These are phyloP conservation scores for Apium graveolens DNA, from an alignment of 129 eudicot species.

Conservation along the genomic window DNA sequence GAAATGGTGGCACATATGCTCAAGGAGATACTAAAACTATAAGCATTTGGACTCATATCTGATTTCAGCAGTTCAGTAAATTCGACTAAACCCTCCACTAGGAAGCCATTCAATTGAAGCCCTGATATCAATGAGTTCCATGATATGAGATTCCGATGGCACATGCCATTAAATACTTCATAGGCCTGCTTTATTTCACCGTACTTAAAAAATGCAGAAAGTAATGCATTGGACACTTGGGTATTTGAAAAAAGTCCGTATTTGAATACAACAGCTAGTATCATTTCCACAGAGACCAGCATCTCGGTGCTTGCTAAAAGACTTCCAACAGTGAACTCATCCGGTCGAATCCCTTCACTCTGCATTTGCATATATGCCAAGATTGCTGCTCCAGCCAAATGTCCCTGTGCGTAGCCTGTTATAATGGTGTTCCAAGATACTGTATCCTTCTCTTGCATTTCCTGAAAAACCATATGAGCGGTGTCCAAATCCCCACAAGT, in stretches of 20 bases:
- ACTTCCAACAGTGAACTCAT: slow-evolving; percentile 79
- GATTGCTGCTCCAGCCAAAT: slow-evolving; percentile 28
- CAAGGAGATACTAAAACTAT: slow-evolving; percentile 57
- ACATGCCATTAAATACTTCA: slow-evolving; percentile 28
- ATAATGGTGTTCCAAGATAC: slow-evolving; percentile 80
- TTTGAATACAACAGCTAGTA: slow-evolving; percentile 46
- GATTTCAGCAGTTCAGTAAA: slow-evolving; percentile 38
- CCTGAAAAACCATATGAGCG: slow-evolving; percentile 31
- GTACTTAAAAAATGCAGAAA: slow-evolving; percentile 51
- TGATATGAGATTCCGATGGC: slow-evolving; percentile 48
- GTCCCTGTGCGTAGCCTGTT: slow-evolving; percentile 49
- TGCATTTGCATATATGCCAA: slow-evolving; percentile 54
- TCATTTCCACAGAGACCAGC: slow-evolving; percentile 30
- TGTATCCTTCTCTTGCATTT: slow-evolving; percentile 45
- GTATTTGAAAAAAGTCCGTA: slow-evolving; percentile 39
- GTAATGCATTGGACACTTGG: slow-evolving; percentile 69
- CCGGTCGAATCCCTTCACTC: slow-evolving; percentile 50
- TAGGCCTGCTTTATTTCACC: slow-evolving; percentile 42
- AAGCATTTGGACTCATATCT: slow-evolving; percentile 44
- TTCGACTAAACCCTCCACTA: slow-evolving; percentile 30
- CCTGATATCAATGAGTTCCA: slow-evolving; percentile 81
- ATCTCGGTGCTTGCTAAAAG: slow-evolving; percentile 44
- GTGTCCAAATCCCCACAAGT: slow-evolving; percentile 33
- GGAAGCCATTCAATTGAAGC: slow-evolving; percentile 42
- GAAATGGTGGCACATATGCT: slow-evolving; percentile 65